These are phyloP conservation scores for Lactarius deliciosus DNA, from an alignment of 768 basidiomycete species.

Conservation along the genomic window DNA sequence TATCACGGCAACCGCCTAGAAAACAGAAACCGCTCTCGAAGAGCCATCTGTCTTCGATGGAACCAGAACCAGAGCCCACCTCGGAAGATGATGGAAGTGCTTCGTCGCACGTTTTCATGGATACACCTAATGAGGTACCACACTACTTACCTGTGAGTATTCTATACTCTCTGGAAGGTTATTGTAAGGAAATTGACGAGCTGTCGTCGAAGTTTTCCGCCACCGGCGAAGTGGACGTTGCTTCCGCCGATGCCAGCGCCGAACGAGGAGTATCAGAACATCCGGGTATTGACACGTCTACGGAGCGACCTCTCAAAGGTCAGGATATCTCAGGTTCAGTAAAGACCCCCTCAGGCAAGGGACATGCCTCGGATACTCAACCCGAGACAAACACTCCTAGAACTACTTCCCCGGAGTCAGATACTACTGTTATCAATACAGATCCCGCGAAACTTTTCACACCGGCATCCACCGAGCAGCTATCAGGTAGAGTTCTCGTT, in stretches of 20 bases:
- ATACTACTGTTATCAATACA: slow-evolving; percentile 16
- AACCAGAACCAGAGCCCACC: slow-evolving; percentile 16
- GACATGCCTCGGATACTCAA: neutral
- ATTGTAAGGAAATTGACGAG: slow-evolving; percentile 7
- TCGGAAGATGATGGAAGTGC: slow-evolving; percentile 17
- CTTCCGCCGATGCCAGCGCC: neutral
- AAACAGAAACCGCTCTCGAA: slow-evolving; percentile 1
- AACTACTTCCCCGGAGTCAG: slow-evolving; percentile 12
- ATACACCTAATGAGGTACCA: slow-evolving; percentile 12
- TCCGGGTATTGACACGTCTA: neutral
- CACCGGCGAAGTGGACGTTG: neutral
- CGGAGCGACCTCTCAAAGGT: neutral
- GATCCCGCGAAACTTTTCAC: slow-evolving; percentile 8
- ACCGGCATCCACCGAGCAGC: neutral
- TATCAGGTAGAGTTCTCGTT: slow-evolving; percentile 17
- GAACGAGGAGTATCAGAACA: neutral
- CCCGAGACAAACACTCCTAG: neutral
- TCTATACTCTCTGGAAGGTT: neutral
- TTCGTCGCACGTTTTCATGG: slow-evolving; percentile 24
- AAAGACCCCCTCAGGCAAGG: neutral
- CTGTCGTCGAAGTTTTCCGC: neutral
- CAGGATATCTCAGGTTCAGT: neutral
- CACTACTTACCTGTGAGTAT: slow-evolving; percentile 15
- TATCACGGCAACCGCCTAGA: slow-evolving; percentile 7
- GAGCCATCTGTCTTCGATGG: slow-evolving; percentile 4